Conservation (phyloP, 805 yeast species). For the Sugiyamaella floridensis region DNA sequence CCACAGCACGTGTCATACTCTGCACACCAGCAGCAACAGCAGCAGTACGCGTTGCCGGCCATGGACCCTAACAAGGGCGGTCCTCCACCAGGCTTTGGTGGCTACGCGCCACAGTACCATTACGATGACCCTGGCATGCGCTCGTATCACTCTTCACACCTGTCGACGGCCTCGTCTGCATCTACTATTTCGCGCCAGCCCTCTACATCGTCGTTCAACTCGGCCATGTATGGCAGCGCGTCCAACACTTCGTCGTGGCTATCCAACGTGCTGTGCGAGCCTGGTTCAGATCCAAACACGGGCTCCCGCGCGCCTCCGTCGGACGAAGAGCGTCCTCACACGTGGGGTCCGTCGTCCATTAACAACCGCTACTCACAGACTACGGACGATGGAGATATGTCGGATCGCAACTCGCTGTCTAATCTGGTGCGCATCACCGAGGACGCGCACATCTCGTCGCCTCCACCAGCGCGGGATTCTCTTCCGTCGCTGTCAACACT, state of each 20-base stretch:
- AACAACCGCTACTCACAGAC: slow-evolving; percentile 19
- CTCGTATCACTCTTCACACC: slow-evolving; percentile 11
- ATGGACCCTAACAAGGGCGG: slow-evolving; percentile 1
- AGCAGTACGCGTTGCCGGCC: slow-evolving; percentile 2
- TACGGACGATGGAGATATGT: slow-evolving; percentile 16
- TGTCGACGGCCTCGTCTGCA: slow-evolving; percentile 6
- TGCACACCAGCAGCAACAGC: slow-evolving; percentile 10
- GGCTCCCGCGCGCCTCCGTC: slow-evolving; percentile 1
- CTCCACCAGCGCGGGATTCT: slow-evolving; percentile 2
- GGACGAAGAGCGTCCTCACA: slow-evolving; percentile 25
- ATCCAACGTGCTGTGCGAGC: slow-evolving; percentile 20
- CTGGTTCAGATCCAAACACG: slow-evolving; percentile 5
- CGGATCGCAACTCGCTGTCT: slow-evolving; percentile 21
- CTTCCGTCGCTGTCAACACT: slow-evolving; percentile 7
- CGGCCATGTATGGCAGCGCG: slow-evolving; percentile 17
- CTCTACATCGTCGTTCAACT: slow-evolving; percentile 15
- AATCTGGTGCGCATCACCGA: slow-evolving; percentile 21
- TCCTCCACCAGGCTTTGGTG: slow-evolving; percentile 9
- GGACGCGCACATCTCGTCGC: slow-evolving; percentile 20
- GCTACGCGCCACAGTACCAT: slow-evolving; percentile 2
- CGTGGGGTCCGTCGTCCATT: slow-evolving; percentile 26
- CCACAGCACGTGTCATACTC: slow-evolving; percentile 5
- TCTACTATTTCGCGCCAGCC: slow-evolving; percentile 16
- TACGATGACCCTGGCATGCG: slow-evolving; percentile 5
- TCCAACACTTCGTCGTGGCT: slow-evolving; percentile 23